A percentile compares a stretch with the other conserved stretches of the same genome.
phyloP scores from a whole-genome alignment of 2,329 filamentous ascomycete genomes.

The Conoideocrella luteorostrata region DNA sequence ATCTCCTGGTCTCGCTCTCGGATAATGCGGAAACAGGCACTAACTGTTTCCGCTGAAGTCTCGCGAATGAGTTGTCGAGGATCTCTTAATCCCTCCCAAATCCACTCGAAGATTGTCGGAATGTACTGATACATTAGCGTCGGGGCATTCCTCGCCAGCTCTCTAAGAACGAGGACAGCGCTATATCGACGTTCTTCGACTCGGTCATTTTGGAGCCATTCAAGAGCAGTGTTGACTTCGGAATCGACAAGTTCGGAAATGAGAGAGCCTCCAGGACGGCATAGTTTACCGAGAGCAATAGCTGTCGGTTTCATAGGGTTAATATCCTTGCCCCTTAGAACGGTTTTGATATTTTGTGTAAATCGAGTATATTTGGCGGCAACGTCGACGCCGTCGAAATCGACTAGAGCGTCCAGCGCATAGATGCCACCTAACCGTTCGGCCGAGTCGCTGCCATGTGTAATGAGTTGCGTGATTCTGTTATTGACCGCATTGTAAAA shows the following conservation, averaged over 20 bases:
- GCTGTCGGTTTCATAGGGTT: conserved; percentile 87
- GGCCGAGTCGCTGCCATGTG: conserved; percentile 77
- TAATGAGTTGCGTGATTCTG: conserved; percentile 60
- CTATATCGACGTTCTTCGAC: conserved; percentile 91
- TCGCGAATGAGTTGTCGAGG: conserved; percentile 85
- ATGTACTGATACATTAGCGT: conserved; percentile 96
- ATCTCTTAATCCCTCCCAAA: conserved; percentile 91
- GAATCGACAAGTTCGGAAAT: conserved; percentile 95
- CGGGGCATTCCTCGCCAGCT: conserved; percentile 86
- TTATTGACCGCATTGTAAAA: conserved; percentile 53
- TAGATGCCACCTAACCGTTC: conserved; percentile 90
- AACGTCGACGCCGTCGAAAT: conserved; percentile 92
- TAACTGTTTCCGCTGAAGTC: conserved; percentile 87
- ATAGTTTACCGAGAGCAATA: conserved; percentile 81
- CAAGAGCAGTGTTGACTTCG: conserved; percentile 90
- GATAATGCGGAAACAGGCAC: conserved; percentile 93
- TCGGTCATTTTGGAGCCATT: conserved; percentile 93
- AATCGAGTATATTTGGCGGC: conserved; percentile 93
- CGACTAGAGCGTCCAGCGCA: conserved; percentile 85
- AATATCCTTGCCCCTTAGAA: conserved; percentile 86
- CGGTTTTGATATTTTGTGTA: conserved; percentile 79
- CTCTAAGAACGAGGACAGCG: conserved; percentile 82
- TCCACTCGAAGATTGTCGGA: conserved; percentile 87
- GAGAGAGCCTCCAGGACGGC: conserved; percentile 84
- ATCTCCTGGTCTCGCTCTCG: conserved; percentile 84